Evolutionary conservation across 805 yeast species (phyloP), one percentile per base, ranked within the genome.

Genomic region (Limtongozyma cylindracea): DNA sequence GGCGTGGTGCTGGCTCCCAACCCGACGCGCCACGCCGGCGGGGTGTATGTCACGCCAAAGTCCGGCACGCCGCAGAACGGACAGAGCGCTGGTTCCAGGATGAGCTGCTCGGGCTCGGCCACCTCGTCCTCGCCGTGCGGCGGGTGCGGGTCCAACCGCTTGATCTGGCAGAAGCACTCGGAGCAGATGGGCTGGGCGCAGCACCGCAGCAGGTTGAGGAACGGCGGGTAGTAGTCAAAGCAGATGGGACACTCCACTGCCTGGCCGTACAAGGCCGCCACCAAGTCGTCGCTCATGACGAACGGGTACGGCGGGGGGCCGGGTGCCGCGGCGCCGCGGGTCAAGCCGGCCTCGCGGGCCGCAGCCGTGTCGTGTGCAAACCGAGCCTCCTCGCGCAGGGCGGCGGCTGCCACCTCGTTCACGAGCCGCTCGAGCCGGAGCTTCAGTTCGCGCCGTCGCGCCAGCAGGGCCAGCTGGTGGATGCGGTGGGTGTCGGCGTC

Each of bases 101-200:
- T 67, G 24, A 84, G 56, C 17, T 64, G 53, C 23, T 69, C 68
- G 7, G 76, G 71, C 10, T 43, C 35, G 48, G 53, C 32, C 15
- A 18, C 24, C 43, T 42, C 11, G 13, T 38, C 41, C 16, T 43
- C 46, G 30, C 70, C 84, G 37, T 78, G 91, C 2, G 94, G 93
- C 16, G 80, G 77, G 45, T 84, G 96, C 0, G 98, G 96, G 8
- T 77, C 91, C 16, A 67, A 48, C 23, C 98, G 58, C 41, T 76
- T 78, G 39, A 84, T 80, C 43, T 84, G 95, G 8, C 84, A 95
- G 57, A 84, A 88, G 39, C 98, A 84, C 45, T 84, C 96, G 2
- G 93, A 61, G 45, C 98, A 88, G 11, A 84, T 80, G 2, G 91
- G 82, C 41, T 84, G 96, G 22, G 61, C 60, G 41, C 98, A 84